Conservation (phyloP, 192 early-diverging fungal species). For the Rhizophagus prolifer region DNA sequence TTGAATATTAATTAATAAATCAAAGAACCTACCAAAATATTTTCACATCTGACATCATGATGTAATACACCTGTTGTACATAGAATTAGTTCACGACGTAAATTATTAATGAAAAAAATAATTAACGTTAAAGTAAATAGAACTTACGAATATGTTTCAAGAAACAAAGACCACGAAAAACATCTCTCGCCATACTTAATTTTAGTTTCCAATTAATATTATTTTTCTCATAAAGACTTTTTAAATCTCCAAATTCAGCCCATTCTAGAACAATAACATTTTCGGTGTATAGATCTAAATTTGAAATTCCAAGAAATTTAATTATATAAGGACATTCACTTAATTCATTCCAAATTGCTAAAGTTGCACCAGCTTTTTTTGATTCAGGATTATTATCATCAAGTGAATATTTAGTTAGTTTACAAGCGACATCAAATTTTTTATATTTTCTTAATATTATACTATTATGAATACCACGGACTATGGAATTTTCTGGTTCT, state of each 20-base stretch:
- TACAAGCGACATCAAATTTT: background rate
- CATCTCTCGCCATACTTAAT: background rate
- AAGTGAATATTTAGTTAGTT: no score
- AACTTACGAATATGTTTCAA: background rate
- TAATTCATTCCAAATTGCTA: background rate
- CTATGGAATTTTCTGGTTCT: background rate
- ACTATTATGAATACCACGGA: background rate
- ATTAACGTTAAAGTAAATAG: no score
- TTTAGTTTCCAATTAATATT: background rate
- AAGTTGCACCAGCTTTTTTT: background rate
- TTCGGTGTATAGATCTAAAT: background rate
- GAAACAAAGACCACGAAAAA: background rate
- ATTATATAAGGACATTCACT: background rate
- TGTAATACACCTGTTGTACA: background rate
- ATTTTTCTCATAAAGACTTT: background rate
- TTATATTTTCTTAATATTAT: background rate
- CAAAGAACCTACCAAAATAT: background rate
- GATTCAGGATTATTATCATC: background rate
- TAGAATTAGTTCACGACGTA: background rate
- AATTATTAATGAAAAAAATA: no score
- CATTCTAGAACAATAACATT: background rate
- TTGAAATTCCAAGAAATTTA: background rate
- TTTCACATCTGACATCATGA: background rate
- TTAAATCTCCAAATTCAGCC: background rate
- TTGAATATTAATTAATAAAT: no score